Evolutionary conservation across 164 flowering plant species (phyloP), one percentile per base, ranked within the genome.

Genomic region (Warburgia ugandensis): DNA sequence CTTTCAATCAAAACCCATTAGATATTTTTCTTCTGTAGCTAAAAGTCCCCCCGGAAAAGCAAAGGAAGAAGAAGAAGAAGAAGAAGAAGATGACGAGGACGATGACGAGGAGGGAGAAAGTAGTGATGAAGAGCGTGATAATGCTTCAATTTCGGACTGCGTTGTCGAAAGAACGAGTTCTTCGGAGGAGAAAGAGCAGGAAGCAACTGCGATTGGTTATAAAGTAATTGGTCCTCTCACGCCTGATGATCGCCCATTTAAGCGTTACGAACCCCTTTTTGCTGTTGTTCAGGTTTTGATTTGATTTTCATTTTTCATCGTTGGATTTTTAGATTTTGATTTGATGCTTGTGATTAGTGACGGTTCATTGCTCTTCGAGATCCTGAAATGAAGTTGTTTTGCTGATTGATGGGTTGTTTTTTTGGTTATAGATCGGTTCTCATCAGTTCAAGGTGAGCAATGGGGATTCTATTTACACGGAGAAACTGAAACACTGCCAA

Each of bases 381-480:
- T 0, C 22, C 6, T 42, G 14, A 7, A 6, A 3, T 21, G 12
- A 7, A 5, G 17, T 22, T 42, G 23, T 42, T 42, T 2, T 19
- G 14, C 21, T 17, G 23, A 48, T 17, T 19, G 1, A 12, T 3
- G 16, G 25, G 12, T 19, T 52, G 10, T 37, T 22, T 22, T 47
- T 42, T 25, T 23, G 48, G 22, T 21, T 56, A 41, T 45, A 94
- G 99, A 73, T 94, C 72, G 99, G 99, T 19, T 89, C 99, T 35
- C 96, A 94, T 62, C 99, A 94, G 68, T 94, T 94, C 63, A 94
- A 94, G 63, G 97, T 94, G 58, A 84, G 96, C 76, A 86, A 83
- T 74, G 84, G 84, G 54, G 97, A 94, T 62, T 30, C 60, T 33
- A 76, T 94, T 56, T 94, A 64, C 62, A 68, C 79, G 0, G 99